A percentile compares a stretch with the other conserved stretches of the same genome.
Evolutionary conservation across 805 yeast genomes (phyloP).

Genomic region (Myxozyma nipponensis): DNA sequence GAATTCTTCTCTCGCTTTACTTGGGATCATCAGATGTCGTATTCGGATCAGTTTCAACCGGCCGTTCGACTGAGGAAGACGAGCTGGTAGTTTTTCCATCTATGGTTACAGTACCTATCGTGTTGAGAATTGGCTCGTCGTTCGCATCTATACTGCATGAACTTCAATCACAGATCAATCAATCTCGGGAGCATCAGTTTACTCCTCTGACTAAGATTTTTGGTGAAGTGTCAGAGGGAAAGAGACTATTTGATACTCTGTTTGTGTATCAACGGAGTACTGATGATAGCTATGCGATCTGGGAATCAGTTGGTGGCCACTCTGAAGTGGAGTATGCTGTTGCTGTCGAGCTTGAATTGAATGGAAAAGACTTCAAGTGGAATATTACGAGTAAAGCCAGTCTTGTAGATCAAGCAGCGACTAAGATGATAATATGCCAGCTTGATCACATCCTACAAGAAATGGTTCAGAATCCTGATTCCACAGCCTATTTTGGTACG

Average conservation of each 20-base stretch:
- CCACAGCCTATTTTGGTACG: not conserved
- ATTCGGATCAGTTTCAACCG: conserved; percentile 29
- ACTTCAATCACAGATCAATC: conserved; percentile 4
- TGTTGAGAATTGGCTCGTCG: conserved; percentile 4
- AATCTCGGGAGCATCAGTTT: conserved; percentile 10
- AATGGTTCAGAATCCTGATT: conserved; percentile 3
- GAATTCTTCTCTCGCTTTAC: conserved; percentile 17
- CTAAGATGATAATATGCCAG: conserved; percentile 3
- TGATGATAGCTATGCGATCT: conserved; percentile 1
- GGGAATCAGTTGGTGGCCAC: conserved; percentile 12
- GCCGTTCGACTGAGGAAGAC: conserved; percentile 24
- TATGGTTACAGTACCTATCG: conserved; percentile 25
- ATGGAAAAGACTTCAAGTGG: conserved; percentile 14
- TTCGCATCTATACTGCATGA: conserved; percentile 8
- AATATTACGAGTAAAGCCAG: conserved; percentile 7
- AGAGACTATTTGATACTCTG: conserved; percentile 27
- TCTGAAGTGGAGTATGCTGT: conserved; percentile 24
- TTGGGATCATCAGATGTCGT: conserved; percentile 15
- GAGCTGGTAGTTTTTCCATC: conserved; percentile 24
- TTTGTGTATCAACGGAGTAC: conserved; percentile 23
- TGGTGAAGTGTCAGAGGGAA: conserved; percentile 6
- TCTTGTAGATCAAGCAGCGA: not conserved
- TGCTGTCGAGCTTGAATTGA: conserved; percentile 23
- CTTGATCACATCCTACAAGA: conserved; percentile 8
- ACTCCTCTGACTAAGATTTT: conserved; percentile 6